A percentile compares a stretch with the other conserved stretches of the same genome.
Conservation (phyloP, 129 eudicot species). For the Mikania micrantha region DNA sequence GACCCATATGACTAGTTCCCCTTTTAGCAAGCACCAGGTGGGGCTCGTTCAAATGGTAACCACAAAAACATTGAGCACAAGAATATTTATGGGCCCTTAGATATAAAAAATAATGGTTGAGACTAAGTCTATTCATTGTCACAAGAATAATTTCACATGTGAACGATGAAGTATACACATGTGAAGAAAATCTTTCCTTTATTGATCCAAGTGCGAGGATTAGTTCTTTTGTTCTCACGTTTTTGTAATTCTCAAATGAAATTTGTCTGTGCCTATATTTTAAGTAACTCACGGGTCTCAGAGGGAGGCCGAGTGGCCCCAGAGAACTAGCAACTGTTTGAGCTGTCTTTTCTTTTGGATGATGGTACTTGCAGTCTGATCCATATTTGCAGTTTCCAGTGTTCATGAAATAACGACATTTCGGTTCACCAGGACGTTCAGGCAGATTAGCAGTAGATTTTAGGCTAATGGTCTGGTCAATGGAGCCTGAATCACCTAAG, state of each 20-base stretch:
- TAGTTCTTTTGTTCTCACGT: not conserved
- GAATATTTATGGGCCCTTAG: not conserved
- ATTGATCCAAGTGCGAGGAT: not conserved
- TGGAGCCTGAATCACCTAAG: constrained; percentile 28
- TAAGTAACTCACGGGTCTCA: constrained; percentile 59
- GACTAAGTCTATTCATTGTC: not conserved
- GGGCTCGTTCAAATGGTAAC: not conserved
- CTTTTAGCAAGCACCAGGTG: not conserved
- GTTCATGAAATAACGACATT: constrained; percentile 77
- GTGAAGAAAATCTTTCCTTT: not conserved
- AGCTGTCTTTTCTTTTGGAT: constrained; percentile 58
- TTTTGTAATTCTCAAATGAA: not conserved
- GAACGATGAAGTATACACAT: not conserved
- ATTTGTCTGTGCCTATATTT: not conserved
- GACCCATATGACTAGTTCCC: not conserved
- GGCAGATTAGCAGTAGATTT: constrained; percentile 48
- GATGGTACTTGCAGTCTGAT: constrained; percentile 79
- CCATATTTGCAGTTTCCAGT: constrained; percentile 87
- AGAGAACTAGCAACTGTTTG: constrained; percentile 40
- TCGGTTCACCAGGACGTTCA: constrained; percentile 78
- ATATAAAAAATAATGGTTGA: not conserved
- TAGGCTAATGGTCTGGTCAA: constrained; percentile 27
- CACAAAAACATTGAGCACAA: not conserved
- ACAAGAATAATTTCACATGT: too few species aligned
- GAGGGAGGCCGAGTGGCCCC: constrained; percentile 86